Conservation (phyloP, 164 flowering plant genomes). For the Stephania cephalantha region DNA sequence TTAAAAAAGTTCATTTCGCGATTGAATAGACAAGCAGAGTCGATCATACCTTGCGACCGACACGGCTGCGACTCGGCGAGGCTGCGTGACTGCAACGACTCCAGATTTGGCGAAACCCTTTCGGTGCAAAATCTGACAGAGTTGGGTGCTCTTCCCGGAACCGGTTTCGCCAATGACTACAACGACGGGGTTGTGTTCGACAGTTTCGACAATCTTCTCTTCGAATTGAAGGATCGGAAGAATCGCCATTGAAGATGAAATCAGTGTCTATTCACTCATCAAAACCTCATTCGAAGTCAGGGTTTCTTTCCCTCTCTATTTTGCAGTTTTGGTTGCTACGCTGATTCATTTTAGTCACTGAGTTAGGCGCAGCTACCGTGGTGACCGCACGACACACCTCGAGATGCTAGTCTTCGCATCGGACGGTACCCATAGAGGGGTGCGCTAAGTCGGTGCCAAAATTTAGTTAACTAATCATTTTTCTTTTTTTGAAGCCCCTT, state of each 20-base stretch:
- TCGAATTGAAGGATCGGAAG: conserved; percentile 86
- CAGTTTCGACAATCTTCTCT: conserved; percentile 70
- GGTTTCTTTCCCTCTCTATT: not conserved
- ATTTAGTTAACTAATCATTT: too few species aligned
- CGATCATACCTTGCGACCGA: conserved; percentile 63
- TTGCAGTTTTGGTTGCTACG: too few species aligned
- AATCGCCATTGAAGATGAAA: conserved; percentile 27
- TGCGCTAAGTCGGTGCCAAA: too few species aligned
- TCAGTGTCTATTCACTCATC: not conserved
- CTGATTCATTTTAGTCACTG: too few species aligned
- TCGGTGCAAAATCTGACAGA: conserved; percentile 82
- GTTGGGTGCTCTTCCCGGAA: conserved; percentile 98
- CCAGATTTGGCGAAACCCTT: conserved; percentile 54
- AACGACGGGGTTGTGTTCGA: conserved; percentile 59
- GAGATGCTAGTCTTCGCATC: too few species aligned
- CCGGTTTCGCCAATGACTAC: conserved; percentile 97
- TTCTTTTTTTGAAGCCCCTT: too few species aligned
- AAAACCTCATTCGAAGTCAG: not conserved
- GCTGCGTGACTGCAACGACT: conserved; percentile 75
- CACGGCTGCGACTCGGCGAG: conserved; percentile 96
- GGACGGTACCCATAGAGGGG: too few species aligned
- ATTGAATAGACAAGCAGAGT: not conserved
- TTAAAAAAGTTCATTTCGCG: not conserved
- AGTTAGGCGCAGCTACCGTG: too few species aligned
- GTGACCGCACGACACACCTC: too few species aligned